phyloP scores from a whole-genome alignment of 176 grass and related monocot genomes.

The Eleusine coracana region DNA sequence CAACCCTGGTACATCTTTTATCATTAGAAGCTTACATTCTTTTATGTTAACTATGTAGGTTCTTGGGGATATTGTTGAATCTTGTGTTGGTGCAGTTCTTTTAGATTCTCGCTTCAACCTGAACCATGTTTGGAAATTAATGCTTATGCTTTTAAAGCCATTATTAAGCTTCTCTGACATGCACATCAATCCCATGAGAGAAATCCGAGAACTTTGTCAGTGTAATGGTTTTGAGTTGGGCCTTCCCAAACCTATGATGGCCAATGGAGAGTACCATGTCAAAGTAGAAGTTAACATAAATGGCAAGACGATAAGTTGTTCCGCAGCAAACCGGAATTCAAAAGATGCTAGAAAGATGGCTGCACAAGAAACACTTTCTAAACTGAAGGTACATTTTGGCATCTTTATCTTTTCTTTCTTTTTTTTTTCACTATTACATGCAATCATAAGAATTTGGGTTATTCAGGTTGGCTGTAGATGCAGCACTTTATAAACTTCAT shows the following conservation, averaged over 20 bases:
- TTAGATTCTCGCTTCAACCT: slow-evolving; percentile 82
- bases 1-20: slow-evolving; percentile 29
- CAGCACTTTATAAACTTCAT: not conserved
- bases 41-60: slow-evolving; percentile 59
- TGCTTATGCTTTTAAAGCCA: slow-evolving; percentile 69
- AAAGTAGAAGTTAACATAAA: slow-evolving; percentile 75
- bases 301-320: slow-evolving; percentile 48
- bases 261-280: slow-evolving; percentile 45
- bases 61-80: slow-evolving; percentile 97
- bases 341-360: slow-evolving; percentile 86
- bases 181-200: slow-evolving; percentile 77
- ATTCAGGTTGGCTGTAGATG: not conserved
- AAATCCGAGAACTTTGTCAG: slow-evolving; percentile 87
- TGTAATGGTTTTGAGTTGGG: slow-evolving; percentile 53
- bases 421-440: slow-evolving; percentile 18
- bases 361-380: slow-evolving; percentile 72
- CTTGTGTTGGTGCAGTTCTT: slow-evolving; percentile 90
- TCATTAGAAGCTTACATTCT: slow-evolving; percentile 32
- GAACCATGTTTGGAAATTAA: slow-evolving; percentile 73
- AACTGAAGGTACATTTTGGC: slow-evolving; percentile 72
- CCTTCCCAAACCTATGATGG: slow-evolving; percentile 65
- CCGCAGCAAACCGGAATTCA: slow-evolving; percentile 64
- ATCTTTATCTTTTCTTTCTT: not conserved
- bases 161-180: slow-evolving; percentile 66
- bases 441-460: not conserved